Evolutionary conservation across 2,329 filamentous ascomycete genomes (phyloP), one percentile per base, ranked within the genome.

Genomic region (Stachybotrys chartarum): DNA sequence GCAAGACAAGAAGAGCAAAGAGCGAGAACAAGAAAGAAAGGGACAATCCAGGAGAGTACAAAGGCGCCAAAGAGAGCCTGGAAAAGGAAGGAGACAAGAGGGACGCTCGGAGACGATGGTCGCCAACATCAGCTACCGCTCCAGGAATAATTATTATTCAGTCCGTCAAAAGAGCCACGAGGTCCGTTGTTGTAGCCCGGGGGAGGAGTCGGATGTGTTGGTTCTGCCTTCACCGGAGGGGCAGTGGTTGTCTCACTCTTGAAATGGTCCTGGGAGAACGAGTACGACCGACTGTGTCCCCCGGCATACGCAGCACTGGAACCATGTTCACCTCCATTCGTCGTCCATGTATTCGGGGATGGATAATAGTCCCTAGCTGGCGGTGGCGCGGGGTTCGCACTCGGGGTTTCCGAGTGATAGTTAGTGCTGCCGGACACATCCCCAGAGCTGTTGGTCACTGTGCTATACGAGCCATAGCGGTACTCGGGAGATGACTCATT

Each of bases 81-180:
- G 35, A 42, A 42, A 42, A 42, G 35, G 14, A 10, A 10, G 35
- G 35, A 42, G 35, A 42, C n/a, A 14, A 42, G 35, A 14, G 10
- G 35, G 35, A 2, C 35, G 35, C 10, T 42, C 35, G 14, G 14
- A 10, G 35, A 10, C 35, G 35, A 14, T 14, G 14, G 10, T 14
- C 14, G 10, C 10, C 5, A 14, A 14, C 10, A 47, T 60, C 68
- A 80, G 55, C 76, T 79, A 53, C 75, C 70, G 59, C 76, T 81
- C 81, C 81, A 84, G 35, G 79, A 81, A 64, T 84, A 84, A 64
- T 82, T 78, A 64, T 75, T 78, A 64, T 75, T 78, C 67, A 82
- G 72, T 51, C 70, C 71, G 54, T 77, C 75, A 56, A 78, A 79
- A 14, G 78, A 78, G 17, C 72, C 73, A 50, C 74, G 67, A 32